phyloP scores from a whole-genome alignment of 345 rosid genomes.

The Clausena lansium region DNA sequence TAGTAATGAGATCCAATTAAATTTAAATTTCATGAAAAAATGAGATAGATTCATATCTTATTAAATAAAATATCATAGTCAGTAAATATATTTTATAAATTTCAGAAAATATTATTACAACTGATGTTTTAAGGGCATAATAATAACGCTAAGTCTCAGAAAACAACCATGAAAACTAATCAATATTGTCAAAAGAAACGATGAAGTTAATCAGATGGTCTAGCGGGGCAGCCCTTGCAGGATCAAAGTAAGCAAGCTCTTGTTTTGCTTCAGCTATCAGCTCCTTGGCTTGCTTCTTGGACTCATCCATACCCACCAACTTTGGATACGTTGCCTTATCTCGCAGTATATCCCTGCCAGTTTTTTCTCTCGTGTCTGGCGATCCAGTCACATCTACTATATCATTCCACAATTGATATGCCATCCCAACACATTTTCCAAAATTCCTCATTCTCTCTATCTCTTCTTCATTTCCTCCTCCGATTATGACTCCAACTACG shows the following conservation, averaged over 20 bases:
- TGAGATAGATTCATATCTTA: too few species aligned
- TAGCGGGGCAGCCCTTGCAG: constrained; percentile 27
- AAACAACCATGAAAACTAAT: too few species aligned
- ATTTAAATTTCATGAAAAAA: too few species aligned
- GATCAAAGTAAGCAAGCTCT: constrained; percentile 25
- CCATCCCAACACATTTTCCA: constrained; percentile 27
- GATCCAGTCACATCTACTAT: background rate
- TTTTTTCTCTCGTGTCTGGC: constrained; percentile 29
- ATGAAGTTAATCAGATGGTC: background rate
- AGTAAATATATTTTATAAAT: too few species aligned
- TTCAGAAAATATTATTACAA: too few species aligned
- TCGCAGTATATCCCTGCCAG: constrained; percentile 30
- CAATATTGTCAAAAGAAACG: too few species aligned
- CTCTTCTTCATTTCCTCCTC: constrained; percentile 21
- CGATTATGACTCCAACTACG: constrained; percentile 28
- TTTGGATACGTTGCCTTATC: constrained; percentile 39
- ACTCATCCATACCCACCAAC: constrained; percentile 29
- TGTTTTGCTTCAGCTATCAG: constrained; percentile 27
- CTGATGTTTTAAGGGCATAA: too few species aligned
- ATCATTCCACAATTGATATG: constrained; percentile 23
- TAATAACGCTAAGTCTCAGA: too few species aligned
- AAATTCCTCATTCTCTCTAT: constrained; percentile 31
- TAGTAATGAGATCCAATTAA: too few species aligned
- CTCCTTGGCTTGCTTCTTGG: constrained; percentile 20
- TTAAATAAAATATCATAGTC: too few species aligned